phyloP scores from a whole-genome alignment of 257 asterid species.

The Capsicum rhomboideum region DNA sequence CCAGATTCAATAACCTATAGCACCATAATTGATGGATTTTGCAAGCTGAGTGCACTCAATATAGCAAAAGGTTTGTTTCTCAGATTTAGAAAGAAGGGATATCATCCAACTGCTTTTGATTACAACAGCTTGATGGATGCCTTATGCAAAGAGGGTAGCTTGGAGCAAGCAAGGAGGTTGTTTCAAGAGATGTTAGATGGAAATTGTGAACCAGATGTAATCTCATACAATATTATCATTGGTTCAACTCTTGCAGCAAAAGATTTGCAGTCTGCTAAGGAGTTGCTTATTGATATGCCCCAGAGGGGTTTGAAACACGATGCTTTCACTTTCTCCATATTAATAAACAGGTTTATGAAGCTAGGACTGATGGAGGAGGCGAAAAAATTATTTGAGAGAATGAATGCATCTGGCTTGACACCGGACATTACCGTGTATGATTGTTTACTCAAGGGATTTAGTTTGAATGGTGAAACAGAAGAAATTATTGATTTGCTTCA shows the following conservation, averaged over 20 bases:
- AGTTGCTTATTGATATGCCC: conserved; percentile 44
- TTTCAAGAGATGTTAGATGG: conserved; percentile 42
- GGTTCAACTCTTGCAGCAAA: conserved; percentile 43
- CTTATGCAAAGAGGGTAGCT: conserved; percentile 55
- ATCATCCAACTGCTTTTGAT: conserved; percentile 29
- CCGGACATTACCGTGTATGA: conserved; percentile 41
- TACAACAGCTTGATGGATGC: conserved; percentile 58
- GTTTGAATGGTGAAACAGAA: conserved; percentile 32
- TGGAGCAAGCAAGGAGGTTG: conserved; percentile 51
- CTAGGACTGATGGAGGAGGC: conserved; percentile 60
- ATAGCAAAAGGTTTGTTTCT: conserved; percentile 64
- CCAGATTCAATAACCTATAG: conserved; percentile 41
- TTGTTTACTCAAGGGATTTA: conserved; percentile 53
- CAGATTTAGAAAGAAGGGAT: conserved; percentile 39
- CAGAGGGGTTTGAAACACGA: conserved; percentile 40
- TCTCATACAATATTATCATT: conserved; percentile 54
- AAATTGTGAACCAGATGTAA: conserved; percentile 36
- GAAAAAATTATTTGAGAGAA: conserved; percentile 35
- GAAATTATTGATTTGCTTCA: conserved; percentile 44
- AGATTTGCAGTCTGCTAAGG: conserved; percentile 38
- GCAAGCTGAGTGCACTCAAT: conserved; percentile 35
- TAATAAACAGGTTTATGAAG: conserved; percentile 52
- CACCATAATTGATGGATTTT: conserved; percentile 46
- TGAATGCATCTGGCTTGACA: conserved; percentile 44
- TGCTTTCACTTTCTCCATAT: conserved; percentile 40